Base-by-base conservation (phyloP, 139 green algal species). In the Edaphochlamys debaryana region DNA sequence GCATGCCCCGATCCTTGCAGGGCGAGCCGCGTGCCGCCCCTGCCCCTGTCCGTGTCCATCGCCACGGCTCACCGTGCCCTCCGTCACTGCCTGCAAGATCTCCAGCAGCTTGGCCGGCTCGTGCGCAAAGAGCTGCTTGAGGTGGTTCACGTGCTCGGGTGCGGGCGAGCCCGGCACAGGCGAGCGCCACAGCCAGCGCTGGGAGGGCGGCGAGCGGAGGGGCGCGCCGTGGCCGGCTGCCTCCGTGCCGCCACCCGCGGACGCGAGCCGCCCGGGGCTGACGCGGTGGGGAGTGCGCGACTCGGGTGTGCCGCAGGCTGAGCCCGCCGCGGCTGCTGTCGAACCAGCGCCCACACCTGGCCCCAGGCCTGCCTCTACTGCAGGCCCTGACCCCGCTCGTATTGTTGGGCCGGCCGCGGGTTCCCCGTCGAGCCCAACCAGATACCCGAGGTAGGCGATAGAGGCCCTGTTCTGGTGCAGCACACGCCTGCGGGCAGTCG, bases 401-500 rank as follows among this genome's bases (percentile, higher is more conserved):
- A 19, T 63, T 29, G 54, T 9, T 34, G 27, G n/a, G n/a, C n/a
- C n/a, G n/a, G n/a, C n/a, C n/a, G n/a, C n/a, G n/a, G n/a, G n/a
- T n/a, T n/a, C n/a, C n/a, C n/a, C n/a, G 50, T 38, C 62, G n/a
- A 79, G 32, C 3, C 50, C 83, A 40, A 84, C 74, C 32, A 67
- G 71, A 37, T 80, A 87, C 29, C 83, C 83, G 67, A 87, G 82
- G 62, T 72, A 87, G 2, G 56, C 42, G 7, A 87, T 67, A 40
- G 63, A 79, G 32, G 37, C 37, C 20, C 74, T 37, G 75, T 87
- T 87, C 37, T 87, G 83, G 52, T 87, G 83, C 56, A 87, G 67
- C 30, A 87, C 83, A 5, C 62, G 69, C 3, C 83, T 79, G 70
- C 27, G 9, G 6, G 6, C 48, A 54, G 48, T 54, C 11, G 48